Evolutionary conservation across 2,329 filamentous ascomycete genomes (phyloP).

Genomic region (Alternaria sp.): DNA sequence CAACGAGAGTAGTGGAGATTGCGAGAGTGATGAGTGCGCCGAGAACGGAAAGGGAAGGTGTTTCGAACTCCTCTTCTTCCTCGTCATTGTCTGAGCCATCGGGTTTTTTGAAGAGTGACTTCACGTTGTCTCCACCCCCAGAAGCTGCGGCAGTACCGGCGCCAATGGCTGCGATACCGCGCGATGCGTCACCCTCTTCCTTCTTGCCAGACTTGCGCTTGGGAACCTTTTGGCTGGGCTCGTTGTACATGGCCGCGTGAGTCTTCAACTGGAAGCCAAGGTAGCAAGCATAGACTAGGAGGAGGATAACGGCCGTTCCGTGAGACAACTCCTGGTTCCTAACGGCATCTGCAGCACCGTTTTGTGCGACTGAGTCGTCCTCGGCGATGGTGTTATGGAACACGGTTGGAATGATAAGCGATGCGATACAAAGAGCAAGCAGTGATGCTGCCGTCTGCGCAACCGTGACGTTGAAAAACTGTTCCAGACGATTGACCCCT

Average conservation of each 20-base stretch:
- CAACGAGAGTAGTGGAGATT: slow-evolving; percentile 79
- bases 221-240: slow-evolving; percentile 78
- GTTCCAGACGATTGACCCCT: slow-evolving; percentile 78
- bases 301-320: slow-evolving; percentile 79
- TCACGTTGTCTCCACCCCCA: slow-evolving; percentile 60
- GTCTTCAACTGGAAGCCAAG: slow-evolving; percentile 92
- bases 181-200: slow-evolving; percentile 59
- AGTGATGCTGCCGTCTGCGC: slow-evolving; percentile 88
- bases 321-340: slow-evolving; percentile 62
- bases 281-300: slow-evolving; percentile 84
- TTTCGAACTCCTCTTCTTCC: slow-evolving; percentile 74
- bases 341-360: slow-evolving; percentile 33
- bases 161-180: slow-evolving; percentile 63
- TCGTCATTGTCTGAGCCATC: slow-evolving; percentile 56
- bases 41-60: slow-evolving; percentile 76
- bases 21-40: slow-evolving; percentile 77
- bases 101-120: slow-evolving; percentile 55
- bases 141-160: slow-evolving; percentile 60
- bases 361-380: slow-evolving; percentile 25
- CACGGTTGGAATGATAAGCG: slow-evolving; percentile 88
- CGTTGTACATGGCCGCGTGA: slow-evolving; percentile 80
- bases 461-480: slow-evolving; percentile 91
- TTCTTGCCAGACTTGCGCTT: slow-evolving; percentile 61
- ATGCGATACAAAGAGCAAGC: slow-evolving; percentile 78
- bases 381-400: slow-evolving; percentile 61